phyloP scores from a whole-genome alignment of 1,284 basidiomycete species.

The Moesziomyces antarcticus region DNA sequence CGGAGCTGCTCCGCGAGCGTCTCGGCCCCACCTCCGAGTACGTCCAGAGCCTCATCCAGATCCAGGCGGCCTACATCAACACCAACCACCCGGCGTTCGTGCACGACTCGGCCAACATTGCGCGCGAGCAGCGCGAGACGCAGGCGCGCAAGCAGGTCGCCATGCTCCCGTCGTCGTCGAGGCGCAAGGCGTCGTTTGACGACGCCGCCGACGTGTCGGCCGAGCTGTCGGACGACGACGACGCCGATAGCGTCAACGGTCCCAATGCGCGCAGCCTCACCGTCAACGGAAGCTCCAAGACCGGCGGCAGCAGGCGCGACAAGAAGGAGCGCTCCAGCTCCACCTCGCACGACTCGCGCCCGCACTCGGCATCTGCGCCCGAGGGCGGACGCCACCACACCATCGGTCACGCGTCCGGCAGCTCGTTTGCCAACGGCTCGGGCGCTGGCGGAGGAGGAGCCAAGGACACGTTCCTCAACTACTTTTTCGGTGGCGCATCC shows the following conservation, averaged over 20 bases:
- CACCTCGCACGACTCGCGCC: slow-evolving; percentile 26
- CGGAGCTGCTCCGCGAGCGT: slow-evolving; percentile 91
- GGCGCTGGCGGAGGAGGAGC: slow-evolving; percentile 18
- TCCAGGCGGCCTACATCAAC: slow-evolving; percentile 99
- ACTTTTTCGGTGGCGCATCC: slow-evolving; percentile 65
- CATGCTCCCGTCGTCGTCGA: slow-evolving; percentile 66
- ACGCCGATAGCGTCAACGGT: slow-evolving; percentile 37
- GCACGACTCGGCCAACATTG: slow-evolving; percentile 67
- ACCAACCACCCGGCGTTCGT: slow-evolving; percentile 95
- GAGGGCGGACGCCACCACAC: slow-evolving; percentile 32
- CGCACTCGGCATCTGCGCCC: slow-evolving; percentile 42
- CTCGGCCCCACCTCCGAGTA: slow-evolving; percentile 96
- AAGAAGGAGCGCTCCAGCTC: slow-evolving; percentile 43
- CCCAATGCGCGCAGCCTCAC: slow-evolving; percentile 27
- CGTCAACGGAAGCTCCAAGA: slow-evolving; percentile 40
- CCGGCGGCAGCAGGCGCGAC: slow-evolving; percentile 27
- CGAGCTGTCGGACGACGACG: slow-evolving; percentile 56
- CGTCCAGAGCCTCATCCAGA: slow-evolving; percentile 92
- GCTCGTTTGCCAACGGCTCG: slow-evolving; percentile 15
- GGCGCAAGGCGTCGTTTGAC: slow-evolving; percentile 62
- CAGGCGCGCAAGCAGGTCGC: slow-evolving; percentile 53
- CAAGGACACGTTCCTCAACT: slow-evolving; percentile 65
- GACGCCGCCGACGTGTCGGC: slow-evolving; percentile 41
- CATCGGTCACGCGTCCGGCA: slow-evolving; percentile 41
- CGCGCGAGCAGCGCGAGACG: slow-evolving; percentile 60